A percentile compares a stretch with the other conserved stretches of the same genome.
Conservation (phyloP, 2,329 filamentous ascomycete genomes). For the Fusarium udum region DNA sequence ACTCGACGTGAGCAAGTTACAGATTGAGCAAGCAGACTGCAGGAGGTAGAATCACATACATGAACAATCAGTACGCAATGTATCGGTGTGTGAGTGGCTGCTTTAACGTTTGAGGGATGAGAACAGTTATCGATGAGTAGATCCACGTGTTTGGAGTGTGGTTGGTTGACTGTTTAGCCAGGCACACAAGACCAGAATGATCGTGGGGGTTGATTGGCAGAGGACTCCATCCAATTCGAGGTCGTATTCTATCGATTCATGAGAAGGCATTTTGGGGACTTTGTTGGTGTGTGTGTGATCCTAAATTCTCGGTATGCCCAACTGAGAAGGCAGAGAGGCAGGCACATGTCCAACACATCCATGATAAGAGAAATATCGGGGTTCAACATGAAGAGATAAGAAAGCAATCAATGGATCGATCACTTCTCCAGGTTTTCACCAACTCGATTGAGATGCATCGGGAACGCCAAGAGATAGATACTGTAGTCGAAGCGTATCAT, state of each 20-base stretch:
- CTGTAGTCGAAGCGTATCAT: background rate
- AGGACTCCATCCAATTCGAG: background rate
- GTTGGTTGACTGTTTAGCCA: constrained; percentile 11
- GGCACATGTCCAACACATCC: constrained; percentile 10
- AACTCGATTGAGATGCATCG: constrained; percentile 17
- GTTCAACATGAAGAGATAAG: constrained; percentile 19
- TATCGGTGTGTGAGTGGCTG: constrained; percentile 5
- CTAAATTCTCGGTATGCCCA: constrained; percentile 15
- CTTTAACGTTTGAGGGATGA: constrained; percentile 8
- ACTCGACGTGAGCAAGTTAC: background rate
- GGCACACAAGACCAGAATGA: constrained; percentile 1
- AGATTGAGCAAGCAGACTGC: background rate
- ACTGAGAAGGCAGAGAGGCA: constrained; percentile 17
- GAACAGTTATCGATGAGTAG: constrained; percentile 26
- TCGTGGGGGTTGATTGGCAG: background rate
- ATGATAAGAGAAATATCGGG: constrained; percentile 15
- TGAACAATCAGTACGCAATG: background rate
- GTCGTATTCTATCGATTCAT: background rate
- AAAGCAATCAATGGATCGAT: background rate
- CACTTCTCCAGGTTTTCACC: constrained; percentile 26
- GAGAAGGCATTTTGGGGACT: background rate
- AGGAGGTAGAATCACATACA: background rate
- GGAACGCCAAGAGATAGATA: constrained; percentile 24
- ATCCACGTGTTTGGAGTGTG: constrained; percentile 33
- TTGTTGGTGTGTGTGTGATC: constrained; percentile 15